Base-by-base conservation (phyloP, 31 red algal species). In the Odonthalia washingtoniensis region DNA sequence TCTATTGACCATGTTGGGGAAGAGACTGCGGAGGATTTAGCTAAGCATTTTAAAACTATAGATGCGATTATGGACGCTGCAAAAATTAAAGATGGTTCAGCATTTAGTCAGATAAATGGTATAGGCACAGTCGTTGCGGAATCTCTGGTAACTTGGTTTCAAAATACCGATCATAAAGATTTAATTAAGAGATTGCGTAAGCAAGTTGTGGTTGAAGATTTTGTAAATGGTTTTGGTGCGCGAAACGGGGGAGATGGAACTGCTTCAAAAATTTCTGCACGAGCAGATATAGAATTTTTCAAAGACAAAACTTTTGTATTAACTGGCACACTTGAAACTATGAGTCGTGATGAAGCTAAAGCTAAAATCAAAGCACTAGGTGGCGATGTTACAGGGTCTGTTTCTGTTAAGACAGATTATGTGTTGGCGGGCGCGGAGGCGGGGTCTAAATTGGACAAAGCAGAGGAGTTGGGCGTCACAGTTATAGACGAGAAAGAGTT, bases 381-480 rank as follows among this genome's bases (percentile, higher is more conserved):
- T 28, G 91, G 91, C 57, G 35, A 67, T 35, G 61, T 93, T n/a
- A 72, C 36, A 46, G 78, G 60, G 45, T 32, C 49, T 30, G 91
- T 93, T 27, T 76, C 91, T 41, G 39, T 60, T 30, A 93, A 82
- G 33, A 93, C 91, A 21, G 91, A 88, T 77, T 88, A 72, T 36
- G 78, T 93, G 34, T 53, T 93, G 40, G 42, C 65, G 36, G 91
- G 91, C 17, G 33, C 77, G 27, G 84, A 93, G 34, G 77, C 91
- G 33, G 91, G 91, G 5, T 73, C 75, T 31, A 93, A 93, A 69
- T 77, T 85, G 49, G 52, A 36, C 45, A 88, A 88, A 76, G 91
- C 91, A 3, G 73, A 86, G 65, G 40, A 69, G 65, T 65, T 77
- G 6, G 81, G 81, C 16, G 46, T 92, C 57, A 66, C 63, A 57